phyloP scores from a whole-genome alignment of 371 early-diverging fungal species.

The Mortierella sp. region DNA sequence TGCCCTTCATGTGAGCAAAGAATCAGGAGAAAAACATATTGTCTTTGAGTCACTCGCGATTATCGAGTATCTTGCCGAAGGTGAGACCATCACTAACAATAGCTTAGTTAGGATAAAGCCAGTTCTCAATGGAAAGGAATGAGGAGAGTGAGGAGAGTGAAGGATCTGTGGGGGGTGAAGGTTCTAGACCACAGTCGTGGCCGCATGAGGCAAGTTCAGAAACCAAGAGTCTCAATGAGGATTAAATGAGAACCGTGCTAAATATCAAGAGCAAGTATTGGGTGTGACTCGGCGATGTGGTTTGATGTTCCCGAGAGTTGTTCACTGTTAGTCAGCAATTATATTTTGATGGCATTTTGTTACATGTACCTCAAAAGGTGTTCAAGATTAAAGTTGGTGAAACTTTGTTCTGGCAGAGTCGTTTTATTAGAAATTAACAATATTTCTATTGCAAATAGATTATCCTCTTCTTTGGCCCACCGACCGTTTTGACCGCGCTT shows the following conservation, averaged over 20 bases:
- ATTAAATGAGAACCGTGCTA: neutral
- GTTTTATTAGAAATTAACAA: neutral
- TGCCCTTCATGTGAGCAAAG: slow-evolving; percentile 35
- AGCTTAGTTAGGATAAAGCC: neutral
- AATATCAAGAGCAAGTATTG: neutral
- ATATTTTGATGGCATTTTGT: too few species aligned
- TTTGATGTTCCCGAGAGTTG: neutral
- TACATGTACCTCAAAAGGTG: too few species aligned
- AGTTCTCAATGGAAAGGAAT: neutral
- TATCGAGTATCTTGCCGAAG: slow-evolving; percentile 55
- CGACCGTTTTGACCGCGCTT: slow-evolving; percentile 49
- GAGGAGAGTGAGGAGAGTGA: neutral
- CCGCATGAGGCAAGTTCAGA: too few species aligned
- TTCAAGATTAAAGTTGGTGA: neutral
- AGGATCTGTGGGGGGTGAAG: too few species aligned
- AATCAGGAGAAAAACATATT: slow-evolving; percentile 41
- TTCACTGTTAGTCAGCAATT: neutral
- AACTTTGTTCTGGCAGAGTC: neutral
- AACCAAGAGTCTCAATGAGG: neutral
- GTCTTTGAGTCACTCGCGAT: slow-evolving; percentile 55
- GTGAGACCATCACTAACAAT: slow-evolving; percentile 17
- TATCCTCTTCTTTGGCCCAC: slow-evolving; percentile 52
- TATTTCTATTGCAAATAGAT: slow-evolving; percentile 24
- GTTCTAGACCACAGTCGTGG: too few species aligned
- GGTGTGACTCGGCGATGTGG: neutral